Percentiles rank a stretch among this genome's conserved stretches.
Conservation (phyloP, 1,284 basidiomycete species). For the Ganoderma lingzhi region DNA sequence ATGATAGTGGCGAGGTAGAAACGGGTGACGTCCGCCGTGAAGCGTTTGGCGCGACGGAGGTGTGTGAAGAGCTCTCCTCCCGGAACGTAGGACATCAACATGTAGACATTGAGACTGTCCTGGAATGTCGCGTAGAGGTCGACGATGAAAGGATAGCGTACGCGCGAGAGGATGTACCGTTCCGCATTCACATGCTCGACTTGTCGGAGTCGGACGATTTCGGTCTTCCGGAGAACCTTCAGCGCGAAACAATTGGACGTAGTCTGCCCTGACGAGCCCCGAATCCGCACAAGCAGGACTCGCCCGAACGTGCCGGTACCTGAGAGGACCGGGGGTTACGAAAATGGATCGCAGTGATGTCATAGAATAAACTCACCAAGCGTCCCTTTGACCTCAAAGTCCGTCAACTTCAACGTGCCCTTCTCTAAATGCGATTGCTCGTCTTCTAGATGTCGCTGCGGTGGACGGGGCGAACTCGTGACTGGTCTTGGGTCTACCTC, state of each 20-base stretch:
- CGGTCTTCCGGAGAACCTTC: constrained; percentile 92
- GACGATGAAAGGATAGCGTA: constrained; percentile 85
- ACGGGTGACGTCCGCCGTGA: constrained; percentile 97
- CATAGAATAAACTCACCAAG: constrained; percentile 59
- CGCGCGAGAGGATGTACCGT: constrained; percentile 91
- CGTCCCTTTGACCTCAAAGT: constrained; percentile 83
- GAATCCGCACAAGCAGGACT: constrained; percentile 85
- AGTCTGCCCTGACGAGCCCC: constrained; percentile 54
- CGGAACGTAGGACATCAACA: constrained; percentile 98
- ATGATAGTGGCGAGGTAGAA: constrained; percentile 99
- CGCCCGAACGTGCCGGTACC: constrained; percentile 96
- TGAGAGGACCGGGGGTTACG: constrained; percentile 37
- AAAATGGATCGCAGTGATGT: background rate
- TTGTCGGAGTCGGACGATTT: constrained; percentile 95
- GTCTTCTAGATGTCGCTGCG: constrained; percentile 70
- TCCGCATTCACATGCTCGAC: constrained; percentile 99
- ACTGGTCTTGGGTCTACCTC: constrained; percentile 36
- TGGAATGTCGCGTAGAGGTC: constrained; percentile 96
- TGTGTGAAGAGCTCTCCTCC: constrained; percentile 98
- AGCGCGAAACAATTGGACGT: constrained; percentile 84
- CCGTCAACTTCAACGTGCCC: constrained; percentile 69
- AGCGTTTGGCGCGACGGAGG: constrained; percentile 90
- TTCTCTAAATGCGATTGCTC: constrained; percentile 69
- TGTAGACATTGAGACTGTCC: constrained; percentile 95
- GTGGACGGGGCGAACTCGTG: constrained; percentile 46